Evolutionary conservation across 768 basidiomycete species (phyloP), one percentile per base, ranked within the genome.

Genomic region (Pleurotus platypus): DNA sequence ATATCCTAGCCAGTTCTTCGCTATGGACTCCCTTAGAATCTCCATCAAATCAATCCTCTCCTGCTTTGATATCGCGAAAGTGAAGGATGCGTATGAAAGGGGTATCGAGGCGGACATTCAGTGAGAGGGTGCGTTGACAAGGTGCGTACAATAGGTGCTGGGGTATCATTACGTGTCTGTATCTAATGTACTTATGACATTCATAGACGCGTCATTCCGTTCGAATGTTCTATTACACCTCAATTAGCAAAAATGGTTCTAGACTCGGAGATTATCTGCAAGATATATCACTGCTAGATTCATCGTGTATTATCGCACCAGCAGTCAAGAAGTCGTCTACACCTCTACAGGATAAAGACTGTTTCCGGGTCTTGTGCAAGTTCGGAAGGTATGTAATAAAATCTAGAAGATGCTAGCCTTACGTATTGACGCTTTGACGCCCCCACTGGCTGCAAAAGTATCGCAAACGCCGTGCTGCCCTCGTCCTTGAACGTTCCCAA

Each of bases 1-100:
- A 37, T 89, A 88, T 65, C 88, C 88, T 1, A 87, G 88, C 12
- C 62, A 67, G 37, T 70, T 85, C 65, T 76, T 89, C 27, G 82
- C 83, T 57, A 87, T 88, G 58, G 77, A 79, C 3, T 83, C 84
- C 1, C 69, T 62, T n/a, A 64, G 63, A 60, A 46, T 60, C 6
- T 58, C 47, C 24, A 53, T 65, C 8, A 58, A 46, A 8, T 60
- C 56, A 27, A 57, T 60, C 5, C 55, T 65, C 13, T 55, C 62
- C 8, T 49, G 49, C 12, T 57, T 65, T 26, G 57, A 65, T 46
- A 62, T 68, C 45, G 22, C 45, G 11, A 61, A 60, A 37, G 70
- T 79, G 13, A 65, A 74, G 20, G 83, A 85, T 50, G 77, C 76
- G 37, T 61, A 67, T 4, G 85, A 85, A 2, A 65, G 69, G 2